phyloP scores from a whole-genome alignment of 768 basidiomycete species.

The Trametes cingulata region DNA sequence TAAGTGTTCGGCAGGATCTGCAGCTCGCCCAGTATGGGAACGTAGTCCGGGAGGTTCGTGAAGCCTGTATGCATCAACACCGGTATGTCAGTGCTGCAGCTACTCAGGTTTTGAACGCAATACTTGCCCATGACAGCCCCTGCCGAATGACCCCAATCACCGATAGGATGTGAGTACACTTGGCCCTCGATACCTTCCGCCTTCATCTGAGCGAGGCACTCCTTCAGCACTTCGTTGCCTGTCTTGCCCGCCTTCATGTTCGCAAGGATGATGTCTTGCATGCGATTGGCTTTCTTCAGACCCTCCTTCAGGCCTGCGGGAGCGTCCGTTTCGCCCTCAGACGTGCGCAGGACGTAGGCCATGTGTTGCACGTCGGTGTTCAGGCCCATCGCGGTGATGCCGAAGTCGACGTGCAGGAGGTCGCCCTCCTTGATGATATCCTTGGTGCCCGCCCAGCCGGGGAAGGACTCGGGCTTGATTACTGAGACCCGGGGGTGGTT shows the following conservation, averaged over 20 bases:
- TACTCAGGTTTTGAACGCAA: background rate
- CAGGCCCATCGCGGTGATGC: conserved; percentile 53
- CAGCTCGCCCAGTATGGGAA: conserved; percentile 50
- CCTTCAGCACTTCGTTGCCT: conserved; percentile 47
- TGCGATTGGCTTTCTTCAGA: conserved; percentile 45
- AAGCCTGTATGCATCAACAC: conserved; percentile 36
- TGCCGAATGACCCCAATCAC: conserved; percentile 56
- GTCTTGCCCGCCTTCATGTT: conserved; percentile 47
- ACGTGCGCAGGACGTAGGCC: conserved; percentile 50
- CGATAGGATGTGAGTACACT: conserved; percentile 55
- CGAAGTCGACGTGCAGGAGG: conserved; percentile 56
- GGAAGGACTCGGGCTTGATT: conserved; percentile 41
- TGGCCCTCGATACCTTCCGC: conserved; percentile 47
- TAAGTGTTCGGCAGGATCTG: conserved; percentile 50
- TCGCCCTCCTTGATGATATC: conserved; percentile 48
- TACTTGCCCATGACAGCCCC: conserved; percentile 48
- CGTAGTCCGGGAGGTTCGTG: conserved; percentile 44
- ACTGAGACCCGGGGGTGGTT: conserved; percentile 54
- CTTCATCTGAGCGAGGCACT: conserved; percentile 46
- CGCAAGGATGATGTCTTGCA: conserved; percentile 51
- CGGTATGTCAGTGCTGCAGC: background rate
- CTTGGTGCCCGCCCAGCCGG: conserved; percentile 44
- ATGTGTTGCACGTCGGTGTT: conserved; percentile 60
- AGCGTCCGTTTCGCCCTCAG: conserved; percentile 41
- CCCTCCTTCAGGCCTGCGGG: conserved; percentile 48